Conservation (phyloP, 148 eudicot species). For the Polygonum maritimum region DNA sequence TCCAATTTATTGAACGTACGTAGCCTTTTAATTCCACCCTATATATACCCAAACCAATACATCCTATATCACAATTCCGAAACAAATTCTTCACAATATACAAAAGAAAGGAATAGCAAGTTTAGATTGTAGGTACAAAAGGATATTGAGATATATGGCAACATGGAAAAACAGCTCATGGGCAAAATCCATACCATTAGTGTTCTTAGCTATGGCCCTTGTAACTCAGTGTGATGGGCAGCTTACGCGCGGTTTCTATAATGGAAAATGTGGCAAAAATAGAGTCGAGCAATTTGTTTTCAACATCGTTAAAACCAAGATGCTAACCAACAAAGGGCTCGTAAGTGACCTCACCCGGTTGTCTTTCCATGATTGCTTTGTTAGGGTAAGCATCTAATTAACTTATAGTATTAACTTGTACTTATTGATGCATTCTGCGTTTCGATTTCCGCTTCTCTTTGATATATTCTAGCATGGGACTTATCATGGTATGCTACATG, state of each 20-base stretch:
- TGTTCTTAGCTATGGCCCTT: neutral
- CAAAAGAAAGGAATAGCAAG: too few relatives aligned
- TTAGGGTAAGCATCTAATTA: neutral
- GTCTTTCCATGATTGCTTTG: slow-evolving; percentile 1
- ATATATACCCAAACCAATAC: too few relatives aligned
- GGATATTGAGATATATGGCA: neutral
- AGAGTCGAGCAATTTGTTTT: slow-evolving; percentile 25
- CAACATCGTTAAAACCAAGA: neutral
- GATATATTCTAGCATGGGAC: too few relatives aligned
- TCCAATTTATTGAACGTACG: too few relatives aligned
- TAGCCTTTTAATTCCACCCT: too few relatives aligned
- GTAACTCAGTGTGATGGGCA: neutral
- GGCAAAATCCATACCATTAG: neutral
- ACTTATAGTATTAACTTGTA: too few relatives aligned
- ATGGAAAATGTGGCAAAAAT: slow-evolving; percentile 1
- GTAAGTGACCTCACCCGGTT: neutral
- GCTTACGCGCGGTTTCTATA: neutral
- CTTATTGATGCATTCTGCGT: too few relatives aligned
- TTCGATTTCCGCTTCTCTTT: too few relatives aligned
- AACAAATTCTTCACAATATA: too few relatives aligned
- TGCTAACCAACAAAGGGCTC: neutral
- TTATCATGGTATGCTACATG: neutral
- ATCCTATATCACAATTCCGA: too few relatives aligned
- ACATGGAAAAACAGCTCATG: neutral
- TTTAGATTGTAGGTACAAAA: neutral